Evolutionary conservation across 441 rosid genomes (phyloP).

Genomic region (Populus hybrid): DNA sequence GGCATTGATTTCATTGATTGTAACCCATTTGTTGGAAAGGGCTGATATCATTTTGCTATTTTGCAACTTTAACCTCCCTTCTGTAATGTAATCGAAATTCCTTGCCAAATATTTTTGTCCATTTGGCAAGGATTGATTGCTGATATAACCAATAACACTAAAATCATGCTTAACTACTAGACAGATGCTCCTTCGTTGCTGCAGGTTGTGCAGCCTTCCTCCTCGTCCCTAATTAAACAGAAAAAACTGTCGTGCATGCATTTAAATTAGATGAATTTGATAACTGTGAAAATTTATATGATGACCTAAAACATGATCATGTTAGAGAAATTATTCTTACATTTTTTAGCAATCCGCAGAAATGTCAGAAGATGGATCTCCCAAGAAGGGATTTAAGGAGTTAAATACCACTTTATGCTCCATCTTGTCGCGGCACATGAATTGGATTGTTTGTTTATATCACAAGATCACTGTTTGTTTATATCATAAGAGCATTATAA

Average conservation of each 20-base stretch:
- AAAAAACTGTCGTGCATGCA: neutral
- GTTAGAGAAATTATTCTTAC: too few species aligned
- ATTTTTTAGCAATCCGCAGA: too few species aligned
- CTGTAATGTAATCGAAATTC: constrained; percentile 12
- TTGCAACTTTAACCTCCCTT: constrained; percentile 11
- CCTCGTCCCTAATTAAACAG: neutral
- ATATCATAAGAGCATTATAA: neutral
- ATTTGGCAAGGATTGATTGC: neutral
- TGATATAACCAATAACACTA: neutral
- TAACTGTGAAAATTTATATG: too few species aligned
- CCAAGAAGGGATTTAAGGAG: too few species aligned
- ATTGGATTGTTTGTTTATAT: too few species aligned
- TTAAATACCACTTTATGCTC: too few species aligned
- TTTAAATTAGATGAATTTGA: too few species aligned
- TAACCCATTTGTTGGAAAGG: constrained; percentile 8
- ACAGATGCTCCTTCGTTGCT: too few species aligned
- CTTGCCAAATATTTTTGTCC: neutral
- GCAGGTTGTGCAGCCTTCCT: neutral
- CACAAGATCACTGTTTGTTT: neutral
- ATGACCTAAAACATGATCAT: too few species aligned
- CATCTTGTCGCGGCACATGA: too few species aligned
- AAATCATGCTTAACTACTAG: neutral
- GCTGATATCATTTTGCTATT: constrained; percentile 7
- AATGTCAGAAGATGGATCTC: too few species aligned
- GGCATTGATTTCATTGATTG: constrained; percentile 17